Percentiles rank a stretch among this genome's conserved stretches.
phyloP scores from a whole-genome alignment of 2,329 filamentous ascomycete species.

The Botryotinia calthae region DNA sequence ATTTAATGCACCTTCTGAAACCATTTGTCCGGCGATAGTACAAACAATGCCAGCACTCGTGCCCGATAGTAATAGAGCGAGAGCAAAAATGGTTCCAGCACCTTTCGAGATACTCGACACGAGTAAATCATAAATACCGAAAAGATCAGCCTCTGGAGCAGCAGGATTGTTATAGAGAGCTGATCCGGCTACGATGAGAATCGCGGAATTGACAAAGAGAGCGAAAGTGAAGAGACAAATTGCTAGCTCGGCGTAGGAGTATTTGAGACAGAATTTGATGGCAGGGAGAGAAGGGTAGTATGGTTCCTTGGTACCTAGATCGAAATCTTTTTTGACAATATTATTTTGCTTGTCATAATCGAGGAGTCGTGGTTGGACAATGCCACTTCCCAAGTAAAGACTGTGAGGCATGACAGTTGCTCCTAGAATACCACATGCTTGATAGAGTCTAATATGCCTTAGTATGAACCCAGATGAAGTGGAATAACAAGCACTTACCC shows the following conservation, averaged over 20 bases:
- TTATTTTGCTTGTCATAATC: conserved; percentile 61
- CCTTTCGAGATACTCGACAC: conserved; percentile 65
- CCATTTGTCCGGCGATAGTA: conserved; percentile 87
- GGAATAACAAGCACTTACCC: conserved; percentile 41
- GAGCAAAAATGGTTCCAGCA: conserved; percentile 79
- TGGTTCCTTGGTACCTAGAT: conserved; percentile 45
- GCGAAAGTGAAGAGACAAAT: conserved; percentile 79
- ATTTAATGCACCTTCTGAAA: conserved; percentile 76
- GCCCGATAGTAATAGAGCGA: conserved; percentile 77
- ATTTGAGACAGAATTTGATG: conserved; percentile 71
- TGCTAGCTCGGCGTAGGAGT: conserved; percentile 67
- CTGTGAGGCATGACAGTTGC: conserved; percentile 73
- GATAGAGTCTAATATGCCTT: conserved; percentile 51
- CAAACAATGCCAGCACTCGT: conserved; percentile 82
- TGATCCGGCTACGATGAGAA: conserved; percentile 77
- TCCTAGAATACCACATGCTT: conserved; percentile 73
- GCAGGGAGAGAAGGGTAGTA: conserved; percentile 71
- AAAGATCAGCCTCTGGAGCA: conserved; percentile 71
- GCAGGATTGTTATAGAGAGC: conserved; percentile 61
- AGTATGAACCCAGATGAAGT: conserved; percentile 18
- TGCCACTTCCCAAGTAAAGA: conserved; percentile 66
- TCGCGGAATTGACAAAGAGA: conserved; percentile 79
- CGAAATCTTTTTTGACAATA: conserved; percentile 40
- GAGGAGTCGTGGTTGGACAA: conserved; percentile 63
- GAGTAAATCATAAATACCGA: conserved; percentile 74